Evolutionary conservation across 2,329 filamentous ascomycete species (phyloP).

Genomic region (Bipolaris victoriae): DNA sequence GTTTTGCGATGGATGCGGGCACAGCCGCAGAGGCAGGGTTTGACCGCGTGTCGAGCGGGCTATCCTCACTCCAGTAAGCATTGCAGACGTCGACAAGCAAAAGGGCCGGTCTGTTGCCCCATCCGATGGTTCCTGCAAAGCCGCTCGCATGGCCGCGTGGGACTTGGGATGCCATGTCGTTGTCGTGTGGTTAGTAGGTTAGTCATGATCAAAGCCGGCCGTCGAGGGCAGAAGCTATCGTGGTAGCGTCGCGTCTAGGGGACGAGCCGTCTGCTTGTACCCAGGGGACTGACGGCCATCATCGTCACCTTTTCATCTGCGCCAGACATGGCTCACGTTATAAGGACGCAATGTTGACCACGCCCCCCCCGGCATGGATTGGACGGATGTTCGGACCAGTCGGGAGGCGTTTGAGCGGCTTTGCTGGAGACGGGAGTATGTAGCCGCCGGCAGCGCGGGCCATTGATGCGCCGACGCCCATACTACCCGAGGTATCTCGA

Average conservation of each 20-base stretch:
- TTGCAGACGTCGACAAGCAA: conserved; percentile 57
- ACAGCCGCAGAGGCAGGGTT: conserved; percentile 47
- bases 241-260: conserved; percentile 5
- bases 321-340: not conserved
- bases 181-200: conserved; percentile 13
- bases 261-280: conserved; percentile 7
- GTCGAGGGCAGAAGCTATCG: conserved; percentile 9
- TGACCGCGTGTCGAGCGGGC: conserved; percentile 51
- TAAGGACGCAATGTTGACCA: conserved; percentile 7
- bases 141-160: conserved; percentile 26
- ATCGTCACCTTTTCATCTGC: not conserved
- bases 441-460: conserved; percentile 33
- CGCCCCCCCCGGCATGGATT: conserved; percentile 6
- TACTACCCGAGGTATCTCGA: conserved; percentile 34
- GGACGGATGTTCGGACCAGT: conserved; percentile 25
- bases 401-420: conserved; percentile 18
- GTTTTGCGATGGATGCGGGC: conserved; percentile 49
- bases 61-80: conserved; percentile 54
- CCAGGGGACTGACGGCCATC: conserved; percentile 10
- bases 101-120: conserved; percentile 53
- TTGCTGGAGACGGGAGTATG: conserved; percentile 26
- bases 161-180: conserved; percentile 27
- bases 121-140: conserved; percentile 53
- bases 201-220: conserved; percentile 9
- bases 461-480: conserved; percentile 35